Base-by-base conservation (phyloP, 768 basidiomycete genomes). In the Peribolospora kevripleyi region DNA sequence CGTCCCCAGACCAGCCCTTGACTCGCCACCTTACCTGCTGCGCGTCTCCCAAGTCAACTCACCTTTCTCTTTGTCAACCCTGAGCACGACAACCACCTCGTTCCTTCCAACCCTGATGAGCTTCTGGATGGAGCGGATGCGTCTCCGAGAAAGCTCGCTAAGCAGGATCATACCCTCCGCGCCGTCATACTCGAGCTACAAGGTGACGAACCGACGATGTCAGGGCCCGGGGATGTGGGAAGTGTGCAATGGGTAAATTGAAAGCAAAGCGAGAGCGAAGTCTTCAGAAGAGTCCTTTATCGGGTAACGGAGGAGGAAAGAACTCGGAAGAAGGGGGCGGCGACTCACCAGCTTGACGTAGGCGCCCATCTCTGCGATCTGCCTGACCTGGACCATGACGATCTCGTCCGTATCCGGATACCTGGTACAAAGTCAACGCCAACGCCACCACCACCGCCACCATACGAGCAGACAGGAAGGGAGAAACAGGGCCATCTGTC, bases 61-160 rank as follows among this genome's bases (percentile, higher is more conserved):
- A 84, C 88, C 91, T 72, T 98, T 98, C 70, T 97, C 93, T 68
- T 93, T 93, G 74, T 98, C 93, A 37, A 98, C 91, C 60, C 93
- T 75, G 54, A 97, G 78, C 0, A 95, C 93, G 60, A 98, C 90
- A 57, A 97, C 93, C 58, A 95, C 91, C 66, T 97, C 91, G 67
- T 98, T 98, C 63, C 93, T 76, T 25, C 93, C 93, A 6, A 97
- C 87, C 42, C 90, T 75, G 67, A 98, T 98, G 56, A 98, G 76
- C 68, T 97, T 98, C 68, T 97, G 91, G 40, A 98, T 93, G 6
- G 85, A 90, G 61, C 91, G 71, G 64, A 98, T 98, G 64, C 91
- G 91, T 63, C 93, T 75, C 63, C 93, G 72, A 4, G 90, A 97
- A 2, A 98, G 80, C 67, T 97, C 93, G 2, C 93, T 93, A n/a